Conservation (phyloP, 2,329 filamentous ascomycete species). For the Fusarium napiforme region DNA sequence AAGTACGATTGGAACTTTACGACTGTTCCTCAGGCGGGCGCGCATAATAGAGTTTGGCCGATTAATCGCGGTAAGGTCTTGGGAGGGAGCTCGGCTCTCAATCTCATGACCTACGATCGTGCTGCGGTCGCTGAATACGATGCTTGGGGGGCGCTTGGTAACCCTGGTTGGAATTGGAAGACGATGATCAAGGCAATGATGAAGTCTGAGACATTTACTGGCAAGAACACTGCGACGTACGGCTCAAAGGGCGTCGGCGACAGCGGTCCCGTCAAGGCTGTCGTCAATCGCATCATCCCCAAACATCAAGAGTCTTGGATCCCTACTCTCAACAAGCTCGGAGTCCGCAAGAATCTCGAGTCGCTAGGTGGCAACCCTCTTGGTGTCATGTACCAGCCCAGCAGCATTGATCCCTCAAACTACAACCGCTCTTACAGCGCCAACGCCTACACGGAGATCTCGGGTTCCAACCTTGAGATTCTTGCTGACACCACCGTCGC, state of each 20-base stretch:
- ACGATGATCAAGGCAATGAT: conserved; percentile 28
- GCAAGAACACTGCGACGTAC: conserved; percentile 38
- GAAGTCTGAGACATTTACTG: conserved; percentile 35
- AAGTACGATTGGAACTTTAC: conserved; percentile 47
- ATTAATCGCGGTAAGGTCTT: conserved; percentile 43
- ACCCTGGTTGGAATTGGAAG: conserved; percentile 52
- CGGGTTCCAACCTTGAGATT: conserved; percentile 52
- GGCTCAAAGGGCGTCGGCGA: conserved; percentile 34
- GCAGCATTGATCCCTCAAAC: conserved; percentile 55
- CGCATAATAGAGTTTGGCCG: conserved; percentile 33
- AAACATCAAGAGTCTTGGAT: conserved; percentile 56
- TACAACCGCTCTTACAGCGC: conserved; percentile 61
- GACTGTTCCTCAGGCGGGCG: conserved; percentile 41
- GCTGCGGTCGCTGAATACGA: conserved; percentile 46
- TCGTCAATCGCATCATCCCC: conserved; percentile 55
- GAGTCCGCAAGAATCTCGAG: conserved; percentile 51
- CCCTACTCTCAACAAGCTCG: conserved; percentile 56
- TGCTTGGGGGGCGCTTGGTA: conserved; percentile 52
- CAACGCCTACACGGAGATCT: conserved; percentile 56
- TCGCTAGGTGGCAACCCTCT: conserved; percentile 58
- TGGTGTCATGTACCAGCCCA: conserved; percentile 61
- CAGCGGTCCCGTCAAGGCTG: conserved; percentile 38
- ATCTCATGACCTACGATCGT: conserved; percentile 47
- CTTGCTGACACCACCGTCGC: conserved; percentile 35
- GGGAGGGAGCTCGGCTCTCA: conserved; percentile 47